Evolutionary conservation across 2,329 filamentous ascomycete genomes (phyloP).

Genomic region (Nigrospora sphaerica): DNA sequence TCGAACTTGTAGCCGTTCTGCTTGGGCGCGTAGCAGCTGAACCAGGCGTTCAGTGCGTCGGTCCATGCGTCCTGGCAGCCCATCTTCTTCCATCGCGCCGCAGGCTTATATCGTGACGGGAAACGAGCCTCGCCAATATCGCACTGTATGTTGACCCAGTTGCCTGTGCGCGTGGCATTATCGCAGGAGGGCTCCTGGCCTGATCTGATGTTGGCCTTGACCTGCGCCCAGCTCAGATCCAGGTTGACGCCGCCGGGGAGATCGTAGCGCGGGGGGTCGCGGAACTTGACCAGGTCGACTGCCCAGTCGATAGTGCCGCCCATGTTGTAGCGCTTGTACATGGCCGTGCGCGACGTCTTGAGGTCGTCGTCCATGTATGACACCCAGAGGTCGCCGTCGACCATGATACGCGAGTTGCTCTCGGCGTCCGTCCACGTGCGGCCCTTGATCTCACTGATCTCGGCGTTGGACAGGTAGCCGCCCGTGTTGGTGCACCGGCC

Average conservation of each 20-base stretch:
- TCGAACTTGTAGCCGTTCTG: no score
- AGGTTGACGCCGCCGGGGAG: background rate
- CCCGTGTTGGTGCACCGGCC: slow-evolving; percentile 1
- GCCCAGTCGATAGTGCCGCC: background rate
- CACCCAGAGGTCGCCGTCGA: slow-evolving; percentile 1
- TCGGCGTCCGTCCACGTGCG: slow-evolving; percentile 1
- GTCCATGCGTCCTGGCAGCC: no score
- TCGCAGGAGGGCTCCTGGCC: background rate
- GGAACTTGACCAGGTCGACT: background rate
- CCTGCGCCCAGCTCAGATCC: background rate
- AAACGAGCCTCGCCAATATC: no score
- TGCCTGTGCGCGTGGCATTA: no score
- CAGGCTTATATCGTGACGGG: no score
- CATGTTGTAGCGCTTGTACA: slow-evolving; percentile 7
- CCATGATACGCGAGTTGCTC: background rate
- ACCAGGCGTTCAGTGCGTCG: no score
- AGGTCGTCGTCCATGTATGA: slow-evolving; percentile 9
- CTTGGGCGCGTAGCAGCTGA: no score
- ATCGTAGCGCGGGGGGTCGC: background rate
- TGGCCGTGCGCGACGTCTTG: slow-evolving; percentile 10
- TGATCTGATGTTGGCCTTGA: background rate
- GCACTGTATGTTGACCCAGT: no score
- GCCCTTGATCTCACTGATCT: slow-evolving; percentile 13
- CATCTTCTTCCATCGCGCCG: no score
- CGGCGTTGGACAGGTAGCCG: slow-evolving; percentile 9